Conservation (phyloP, 805 yeast species). For the Nakazawaea siamensis region DNA sequence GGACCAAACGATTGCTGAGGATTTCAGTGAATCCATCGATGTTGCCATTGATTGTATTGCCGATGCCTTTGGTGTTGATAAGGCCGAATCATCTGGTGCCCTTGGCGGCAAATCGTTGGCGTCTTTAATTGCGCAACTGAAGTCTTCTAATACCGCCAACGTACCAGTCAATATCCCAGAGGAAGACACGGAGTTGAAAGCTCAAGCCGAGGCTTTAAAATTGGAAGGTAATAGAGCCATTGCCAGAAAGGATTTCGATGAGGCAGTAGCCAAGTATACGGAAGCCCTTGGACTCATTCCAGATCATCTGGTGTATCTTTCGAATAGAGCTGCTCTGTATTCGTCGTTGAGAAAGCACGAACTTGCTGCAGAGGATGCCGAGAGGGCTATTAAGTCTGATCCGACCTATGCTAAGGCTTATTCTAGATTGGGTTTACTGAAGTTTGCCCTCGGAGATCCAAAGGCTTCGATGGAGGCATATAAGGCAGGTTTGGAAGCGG, state of each 20-base stretch:
- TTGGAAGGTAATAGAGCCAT: slow-evolving; percentile 84
- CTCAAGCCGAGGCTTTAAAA: slow-evolving; percentile 78
- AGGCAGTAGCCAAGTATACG: slow-evolving; percentile 72
- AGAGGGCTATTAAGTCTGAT: slow-evolving; percentile 68
- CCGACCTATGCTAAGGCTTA: slow-evolving; percentile 86
- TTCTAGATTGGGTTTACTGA: slow-evolving; percentile 90
- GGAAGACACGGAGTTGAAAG: slow-evolving; percentile 46
- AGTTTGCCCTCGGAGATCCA: slow-evolving; percentile 89
- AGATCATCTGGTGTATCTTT: slow-evolving; percentile 72
- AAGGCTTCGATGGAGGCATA: slow-evolving; percentile 88
- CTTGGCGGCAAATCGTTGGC: slow-evolving; percentile 40
- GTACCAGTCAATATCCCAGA: slow-evolving; percentile 35
- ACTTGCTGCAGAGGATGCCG: slow-evolving; percentile 77
- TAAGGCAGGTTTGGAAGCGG: slow-evolving; percentile 76
- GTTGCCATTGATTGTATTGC: slow-evolving; percentile 90
- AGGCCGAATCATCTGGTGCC: slow-evolving; percentile 25
- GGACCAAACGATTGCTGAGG: slow-evolving; percentile 62
- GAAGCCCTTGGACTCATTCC: slow-evolving; percentile 68
- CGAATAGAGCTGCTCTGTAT: slow-evolving; percentile 96
- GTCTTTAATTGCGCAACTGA: slow-evolving; percentile 30
- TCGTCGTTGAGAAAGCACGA: slow-evolving; percentile 70
- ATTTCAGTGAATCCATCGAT: slow-evolving; percentile 80
- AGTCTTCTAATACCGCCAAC: slow-evolving; percentile 13
- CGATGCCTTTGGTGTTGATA: slow-evolving; percentile 71
- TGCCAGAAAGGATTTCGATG: slow-evolving; percentile 63